Conservation (phyloP, 1,139 yeast genomes). For the Diutina neorugosa region DNA sequence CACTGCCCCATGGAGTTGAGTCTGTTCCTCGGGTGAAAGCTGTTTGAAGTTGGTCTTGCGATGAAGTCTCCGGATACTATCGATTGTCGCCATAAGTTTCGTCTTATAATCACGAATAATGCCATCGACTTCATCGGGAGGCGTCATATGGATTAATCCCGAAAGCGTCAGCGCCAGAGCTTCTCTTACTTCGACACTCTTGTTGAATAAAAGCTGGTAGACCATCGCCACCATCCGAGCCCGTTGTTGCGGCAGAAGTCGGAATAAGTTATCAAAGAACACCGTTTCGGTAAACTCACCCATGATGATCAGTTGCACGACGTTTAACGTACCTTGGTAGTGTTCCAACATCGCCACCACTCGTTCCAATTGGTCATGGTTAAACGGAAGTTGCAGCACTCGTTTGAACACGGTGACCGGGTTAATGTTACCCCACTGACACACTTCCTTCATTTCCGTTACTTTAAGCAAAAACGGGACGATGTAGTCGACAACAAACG, state of each 20-base stretch:
- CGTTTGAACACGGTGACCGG: conserved; percentile 42
- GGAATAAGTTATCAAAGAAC: conserved; percentile 60
- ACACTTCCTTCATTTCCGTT: conserved; percentile 67
- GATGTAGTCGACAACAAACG: conserved; percentile 28
- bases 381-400: conserved; percentile 49
- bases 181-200: conserved; percentile 66
- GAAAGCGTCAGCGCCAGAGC: conserved; percentile 67
- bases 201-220: conserved; percentile 43
- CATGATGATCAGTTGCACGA: conserved; percentile 59
- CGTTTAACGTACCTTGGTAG: conserved; percentile 32
- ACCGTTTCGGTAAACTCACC: conserved; percentile 65
- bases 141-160: conserved; percentile 72
- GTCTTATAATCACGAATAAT: conserved; percentile 16
- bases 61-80: conserved; percentile 19
- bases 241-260: conserved; percentile 39
- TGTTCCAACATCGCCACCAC: conserved; percentile 41
- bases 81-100: conserved; percentile 19
- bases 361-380: conserved; percentile 26
- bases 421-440: conserved; percentile 56
- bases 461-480: conserved; percentile 63
- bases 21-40: conserved; percentile 27
- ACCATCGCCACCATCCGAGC: conserved; percentile 40
- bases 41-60: conserved; percentile 20
- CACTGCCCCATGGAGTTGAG: conserved; percentile 71
- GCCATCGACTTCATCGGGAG: conserved; percentile 38